Conservation (phyloP, 176 grass and related monocot genomes). For the Areca catechu region DNA sequence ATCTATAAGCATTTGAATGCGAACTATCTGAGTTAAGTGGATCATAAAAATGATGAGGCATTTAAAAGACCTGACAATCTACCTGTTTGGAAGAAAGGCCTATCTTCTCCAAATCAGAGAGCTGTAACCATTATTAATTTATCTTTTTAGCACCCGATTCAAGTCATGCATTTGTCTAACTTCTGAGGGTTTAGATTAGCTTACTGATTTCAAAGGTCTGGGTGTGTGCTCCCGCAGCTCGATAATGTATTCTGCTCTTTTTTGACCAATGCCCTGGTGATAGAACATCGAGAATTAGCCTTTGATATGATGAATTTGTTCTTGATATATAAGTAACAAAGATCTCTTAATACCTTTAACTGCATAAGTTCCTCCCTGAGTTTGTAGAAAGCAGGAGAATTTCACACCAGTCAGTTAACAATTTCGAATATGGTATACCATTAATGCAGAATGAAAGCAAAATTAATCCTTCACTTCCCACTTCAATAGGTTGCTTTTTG, state of each 20-base stretch:
- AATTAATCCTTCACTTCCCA: too few relatives aligned
- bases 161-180: neutral
- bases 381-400: slow-evolving; percentile 16
- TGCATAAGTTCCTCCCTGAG: slow-evolving; percentile 81
- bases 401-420: too few relatives aligned
- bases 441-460: too few relatives aligned
- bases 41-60: too few relatives aligned
- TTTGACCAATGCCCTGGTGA: slow-evolving; percentile 74
- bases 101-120: slow-evolving; percentile 70
- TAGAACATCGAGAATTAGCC: slow-evolving; percentile 3
- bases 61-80: slow-evolving; percentile 7
- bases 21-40: too few relatives aligned
- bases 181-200: slow-evolving; percentile 1
- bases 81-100: slow-evolving; percentile 86
- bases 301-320: too few relatives aligned
- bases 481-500: too few relatives aligned
- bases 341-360: slow-evolving; percentile 47
- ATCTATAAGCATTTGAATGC: too few relatives aligned
- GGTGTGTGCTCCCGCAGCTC: slow-evolving; percentile 60
- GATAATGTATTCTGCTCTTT: slow-evolving; percentile 80
- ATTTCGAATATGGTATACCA: too few relatives aligned
- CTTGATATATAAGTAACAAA: too few relatives aligned
- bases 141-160: slow-evolving; percentile 9
- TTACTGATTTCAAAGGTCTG: slow-evolving; percentile 78
- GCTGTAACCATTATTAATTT: slow-evolving; percentile 31